Conservation (phyloP, 306 rosid species). For the Canavalia gladiata region DNA sequence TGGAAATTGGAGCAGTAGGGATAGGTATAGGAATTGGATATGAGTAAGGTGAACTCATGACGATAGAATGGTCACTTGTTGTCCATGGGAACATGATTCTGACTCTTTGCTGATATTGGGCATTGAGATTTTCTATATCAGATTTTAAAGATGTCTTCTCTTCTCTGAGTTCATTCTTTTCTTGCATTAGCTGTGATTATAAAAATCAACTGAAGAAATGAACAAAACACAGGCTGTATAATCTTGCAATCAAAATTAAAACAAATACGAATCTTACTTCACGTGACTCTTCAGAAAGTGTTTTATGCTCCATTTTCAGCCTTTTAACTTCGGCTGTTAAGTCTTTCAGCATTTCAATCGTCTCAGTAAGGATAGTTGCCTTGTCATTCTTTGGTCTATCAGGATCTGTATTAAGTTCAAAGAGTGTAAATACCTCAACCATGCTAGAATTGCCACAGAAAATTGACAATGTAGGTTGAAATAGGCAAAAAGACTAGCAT, state of each 20-base stretch:
- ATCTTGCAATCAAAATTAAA: slow-evolving; percentile 22
- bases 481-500: background rate
- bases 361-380: slow-evolving; percentile 84
- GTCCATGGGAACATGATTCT: slow-evolving; percentile 87
- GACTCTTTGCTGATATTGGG: slow-evolving; percentile 81
- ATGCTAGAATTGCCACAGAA: background rate
- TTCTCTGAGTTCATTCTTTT: slow-evolving; percentile 93
- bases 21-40: slow-evolving; percentile 77
- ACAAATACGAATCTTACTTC: slow-evolving; percentile 64
- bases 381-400: slow-evolving; percentile 96
- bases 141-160: slow-evolving; percentile 80
- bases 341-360: slow-evolving; percentile 81
- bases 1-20: slow-evolving; percentile 67
- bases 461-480: slow-evolving; percentile 23
- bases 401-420: slow-evolving; percentile 66
- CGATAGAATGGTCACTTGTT: slow-evolving; percentile 75
- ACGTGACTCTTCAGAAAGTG: slow-evolving; percentile 80
- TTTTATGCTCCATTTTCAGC: slow-evolving; percentile 70
- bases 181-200: slow-evolving; percentile 71
- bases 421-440: slow-evolving; percentile 35
- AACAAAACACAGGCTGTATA: slow-evolving; percentile 37
- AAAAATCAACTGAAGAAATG: slow-evolving; percentile 41
- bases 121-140: slow-evolving; percentile 76
- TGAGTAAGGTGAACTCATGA: slow-evolving; percentile 77
- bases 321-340: slow-evolving; percentile 71